phyloP scores from a whole-genome alignment of 2,329 filamentous ascomycete genomes.

The Sarocladiaceae sp. region DNA sequence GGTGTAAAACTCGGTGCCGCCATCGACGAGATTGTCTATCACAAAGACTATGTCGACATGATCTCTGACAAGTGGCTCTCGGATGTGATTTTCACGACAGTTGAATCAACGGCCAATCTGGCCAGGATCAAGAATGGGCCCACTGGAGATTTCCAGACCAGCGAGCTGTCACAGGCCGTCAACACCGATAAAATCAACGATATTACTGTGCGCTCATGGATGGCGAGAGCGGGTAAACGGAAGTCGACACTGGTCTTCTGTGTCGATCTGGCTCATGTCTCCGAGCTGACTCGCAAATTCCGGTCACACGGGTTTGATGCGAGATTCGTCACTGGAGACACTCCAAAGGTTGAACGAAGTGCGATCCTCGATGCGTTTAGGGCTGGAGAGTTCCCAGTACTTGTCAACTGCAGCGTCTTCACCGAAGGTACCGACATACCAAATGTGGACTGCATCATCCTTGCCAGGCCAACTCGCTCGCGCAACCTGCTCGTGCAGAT shows the following conservation, averaged over 20 bases:
- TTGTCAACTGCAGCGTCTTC: slow-evolving; percentile 94
- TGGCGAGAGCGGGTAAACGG: slow-evolving; percentile 66
- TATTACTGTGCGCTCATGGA: slow-evolving; percentile 81
- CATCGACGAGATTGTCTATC: slow-evolving; percentile 94
- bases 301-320: slow-evolving; percentile 76
- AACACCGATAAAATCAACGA: slow-evolving; percentile 81
- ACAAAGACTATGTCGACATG: slow-evolving; percentile 68
- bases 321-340: slow-evolving; percentile 80
- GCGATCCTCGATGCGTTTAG: slow-evolving; percentile 73
- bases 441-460: slow-evolving; percentile 88
- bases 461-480: slow-evolving; percentile 85
- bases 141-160: slow-evolving; percentile 72
- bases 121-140: slow-evolving; percentile 58
- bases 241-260: slow-evolving; percentile 93
- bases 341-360: slow-evolving; percentile 62
- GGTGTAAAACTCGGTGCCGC: slow-evolving; percentile 76
- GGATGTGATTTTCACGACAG: slow-evolving; percentile 90
- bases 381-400: slow-evolving; percentile 71
- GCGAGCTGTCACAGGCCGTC: slow-evolving; percentile 74
- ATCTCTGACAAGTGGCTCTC: slow-evolving; percentile 88
- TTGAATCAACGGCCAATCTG: slow-evolving; percentile 77
- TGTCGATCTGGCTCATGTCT: slow-evolving; percentile 82
- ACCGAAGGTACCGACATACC: slow-evolving; percentile 98
- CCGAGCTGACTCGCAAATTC: slow-evolving; percentile 70
- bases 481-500: slow-evolving; percentile 95